Conservation (phyloP, 148 eudicot genomes). For the Heliamphora exappendiculata region DNA sequence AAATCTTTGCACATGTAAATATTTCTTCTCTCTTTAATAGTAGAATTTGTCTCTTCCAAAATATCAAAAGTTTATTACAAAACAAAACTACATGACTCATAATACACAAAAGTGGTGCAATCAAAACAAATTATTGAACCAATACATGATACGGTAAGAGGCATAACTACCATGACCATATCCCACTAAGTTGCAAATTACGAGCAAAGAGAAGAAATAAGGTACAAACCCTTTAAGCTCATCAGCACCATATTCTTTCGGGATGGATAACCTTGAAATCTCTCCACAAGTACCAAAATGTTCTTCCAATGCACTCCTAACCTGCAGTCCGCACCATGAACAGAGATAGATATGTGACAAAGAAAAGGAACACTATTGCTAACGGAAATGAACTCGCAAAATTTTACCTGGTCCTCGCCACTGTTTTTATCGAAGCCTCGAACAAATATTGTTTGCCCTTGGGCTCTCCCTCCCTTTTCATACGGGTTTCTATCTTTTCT, state of each 20-base stretch:
- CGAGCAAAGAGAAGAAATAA: not conserved
- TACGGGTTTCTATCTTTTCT: constrained; percentile 34
- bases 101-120: too few species aligned
- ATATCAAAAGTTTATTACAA: too few species aligned
- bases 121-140: too few species aligned
- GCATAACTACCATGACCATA: not conserved
- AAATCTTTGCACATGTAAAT: too few species aligned
- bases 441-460: constrained; percentile 42
- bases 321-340: constrained; percentile 28
- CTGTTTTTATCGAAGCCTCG: constrained; percentile 48
- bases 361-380: not conserved
- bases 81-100: too few species aligned
- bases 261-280: constrained; percentile 56
- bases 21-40: too few species aligned
- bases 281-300: constrained; percentile 74
- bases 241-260: constrained; percentile 42
- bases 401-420: constrained; percentile 47
- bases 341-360: not conserved
- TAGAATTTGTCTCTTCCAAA: too few species aligned
- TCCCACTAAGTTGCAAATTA: not conserved
- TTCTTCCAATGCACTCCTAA: constrained; percentile 41
- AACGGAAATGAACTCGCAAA: not conserved
- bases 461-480: constrained; percentile 42
- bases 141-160: too few species aligned
- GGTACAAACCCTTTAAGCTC: constrained; percentile 51